Conservation (phyloP, 192 early-diverging fungal species). For the Coemansia sp. region DNA sequence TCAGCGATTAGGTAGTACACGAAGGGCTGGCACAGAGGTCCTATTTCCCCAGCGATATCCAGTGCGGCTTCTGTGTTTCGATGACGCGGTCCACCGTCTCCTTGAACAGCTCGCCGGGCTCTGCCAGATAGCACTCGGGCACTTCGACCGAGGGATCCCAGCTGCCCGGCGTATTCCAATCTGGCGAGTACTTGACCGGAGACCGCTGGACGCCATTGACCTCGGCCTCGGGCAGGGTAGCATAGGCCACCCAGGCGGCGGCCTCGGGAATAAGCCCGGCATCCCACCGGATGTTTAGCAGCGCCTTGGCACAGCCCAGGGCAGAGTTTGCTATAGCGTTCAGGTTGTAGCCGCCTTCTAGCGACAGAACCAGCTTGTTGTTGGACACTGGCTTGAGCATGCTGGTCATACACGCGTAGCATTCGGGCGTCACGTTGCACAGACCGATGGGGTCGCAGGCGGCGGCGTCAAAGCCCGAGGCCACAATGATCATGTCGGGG, state of each 20-base stretch:
- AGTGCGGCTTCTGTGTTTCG: conserved; percentile 13
- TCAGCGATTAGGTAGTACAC: background rate
- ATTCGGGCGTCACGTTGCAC: conserved; percentile 70
- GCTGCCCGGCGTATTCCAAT: conserved; percentile 7
- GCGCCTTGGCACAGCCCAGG: conserved; percentile 64
- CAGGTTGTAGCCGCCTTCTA: conserved; percentile 90
- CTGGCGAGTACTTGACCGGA: background rate
- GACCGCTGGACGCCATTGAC: conserved; percentile 18
- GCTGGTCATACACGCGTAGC: conserved; percentile 84
- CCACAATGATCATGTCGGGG: conserved; percentile 80
- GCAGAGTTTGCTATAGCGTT: conserved; percentile 69
- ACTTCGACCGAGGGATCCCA: conserved; percentile 33
- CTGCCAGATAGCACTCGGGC: conserved; percentile 5
- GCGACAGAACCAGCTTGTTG: conserved; percentile 68
- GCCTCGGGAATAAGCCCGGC: conserved; percentile 19
- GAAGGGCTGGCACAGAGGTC: background rate
- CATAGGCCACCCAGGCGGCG: conserved; percentile 25
- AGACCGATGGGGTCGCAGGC: conserved; percentile 75
- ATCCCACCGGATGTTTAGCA: conserved; percentile 58
- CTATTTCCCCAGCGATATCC: conserved; percentile 3
- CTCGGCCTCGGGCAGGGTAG: conserved; percentile 27
- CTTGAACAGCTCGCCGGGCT: conserved; percentile 21
- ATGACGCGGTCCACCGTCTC: conserved; percentile 23
- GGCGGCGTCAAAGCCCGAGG: conserved; percentile 89
- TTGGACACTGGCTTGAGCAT: conserved; percentile 64